Evolutionary conservation across 176 grass and related monocot species (phyloP).

Genomic region (Poa pratensis): DNA sequence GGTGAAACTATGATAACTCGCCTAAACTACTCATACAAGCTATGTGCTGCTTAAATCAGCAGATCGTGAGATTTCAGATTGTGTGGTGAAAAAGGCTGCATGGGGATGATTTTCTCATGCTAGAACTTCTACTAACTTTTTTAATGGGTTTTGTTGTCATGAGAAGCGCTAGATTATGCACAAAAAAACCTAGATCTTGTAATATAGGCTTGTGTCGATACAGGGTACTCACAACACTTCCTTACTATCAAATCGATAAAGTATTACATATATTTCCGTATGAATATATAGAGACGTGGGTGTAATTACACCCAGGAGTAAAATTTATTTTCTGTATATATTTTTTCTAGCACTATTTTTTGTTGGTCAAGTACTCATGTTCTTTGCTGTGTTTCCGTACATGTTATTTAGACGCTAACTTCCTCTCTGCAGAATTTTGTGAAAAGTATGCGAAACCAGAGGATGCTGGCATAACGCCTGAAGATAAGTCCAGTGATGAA

Average conservation of each 20-base stretch:
- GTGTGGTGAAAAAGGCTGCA: not conserved
- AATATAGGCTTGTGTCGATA: not conserved
- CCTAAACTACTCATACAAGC: not conserved
- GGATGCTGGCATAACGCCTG: slow-evolving; percentile 62
- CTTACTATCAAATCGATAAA: not conserved
- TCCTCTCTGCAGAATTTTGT: slow-evolving; percentile 60
- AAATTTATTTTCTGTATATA: too few species aligned
- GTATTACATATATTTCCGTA: too few species aligned
- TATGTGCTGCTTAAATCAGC: slow-evolving; percentile 19
- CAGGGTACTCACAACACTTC: not conserved
- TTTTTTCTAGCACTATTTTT: not conserved
- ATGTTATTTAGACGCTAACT: not conserved
- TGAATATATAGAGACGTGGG: too few species aligned
- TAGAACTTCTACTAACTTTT: not conserved
- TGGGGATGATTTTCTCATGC: slow-evolving; percentile 4
- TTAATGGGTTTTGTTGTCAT: not conserved
- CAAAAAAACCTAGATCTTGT: not conserved
- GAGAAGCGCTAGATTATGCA: not conserved
- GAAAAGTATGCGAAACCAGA: slow-evolving; percentile 84
- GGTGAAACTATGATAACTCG: not conserved
- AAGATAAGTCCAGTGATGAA: slow-evolving; percentile 82
- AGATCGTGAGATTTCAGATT: slow-evolving; percentile 13
- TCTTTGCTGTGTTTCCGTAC: not conserved
- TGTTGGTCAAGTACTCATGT: not conserved
- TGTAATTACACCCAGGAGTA: too few species aligned